phyloP scores from a whole-genome alignment of 345 rosid species.

The Zanthoxylum bungeanum region DNA sequence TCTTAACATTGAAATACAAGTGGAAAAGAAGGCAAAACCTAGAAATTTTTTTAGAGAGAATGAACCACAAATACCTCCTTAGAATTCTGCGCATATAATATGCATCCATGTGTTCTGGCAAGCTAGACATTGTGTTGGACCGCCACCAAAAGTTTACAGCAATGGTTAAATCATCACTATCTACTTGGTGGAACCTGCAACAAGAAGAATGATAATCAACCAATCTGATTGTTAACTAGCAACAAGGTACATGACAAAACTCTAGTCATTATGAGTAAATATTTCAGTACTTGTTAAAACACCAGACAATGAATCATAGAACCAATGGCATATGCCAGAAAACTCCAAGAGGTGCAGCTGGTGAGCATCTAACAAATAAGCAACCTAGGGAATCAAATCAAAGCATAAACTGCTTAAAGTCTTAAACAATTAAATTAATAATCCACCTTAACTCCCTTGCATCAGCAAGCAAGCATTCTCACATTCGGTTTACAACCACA shows the following conservation, averaged over 20 bases:
- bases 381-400: too few species aligned
- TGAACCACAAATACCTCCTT: conserved; percentile 45
- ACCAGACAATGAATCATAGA: not conserved
- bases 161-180: conserved; percentile 75
- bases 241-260: not conserved
- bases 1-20: not conserved
- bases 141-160: conserved; percentile 95
- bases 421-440: conserved; percentile 3
- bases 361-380: too few species aligned
- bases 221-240: conserved; percentile 9
- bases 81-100: conserved; percentile 78
- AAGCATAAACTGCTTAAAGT: not conserved
- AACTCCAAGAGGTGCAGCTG: too few species aligned
- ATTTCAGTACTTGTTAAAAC: not conserved
- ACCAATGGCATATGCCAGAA: not conserved
- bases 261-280: not conserved
- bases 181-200: conserved; percentile 86
- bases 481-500: not conserved
- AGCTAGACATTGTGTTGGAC: conserved; percentile 58
- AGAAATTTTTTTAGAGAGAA: too few species aligned
- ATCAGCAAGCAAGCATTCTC: not conserved
- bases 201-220: conserved; percentile 24
- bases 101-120: conserved; percentile 81
- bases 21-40: not conserved
- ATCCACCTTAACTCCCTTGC: not conserved